Base-by-base conservation (phyloP, 768 basidiomycete genomes). In the Boletus reticuloceps region DNA sequence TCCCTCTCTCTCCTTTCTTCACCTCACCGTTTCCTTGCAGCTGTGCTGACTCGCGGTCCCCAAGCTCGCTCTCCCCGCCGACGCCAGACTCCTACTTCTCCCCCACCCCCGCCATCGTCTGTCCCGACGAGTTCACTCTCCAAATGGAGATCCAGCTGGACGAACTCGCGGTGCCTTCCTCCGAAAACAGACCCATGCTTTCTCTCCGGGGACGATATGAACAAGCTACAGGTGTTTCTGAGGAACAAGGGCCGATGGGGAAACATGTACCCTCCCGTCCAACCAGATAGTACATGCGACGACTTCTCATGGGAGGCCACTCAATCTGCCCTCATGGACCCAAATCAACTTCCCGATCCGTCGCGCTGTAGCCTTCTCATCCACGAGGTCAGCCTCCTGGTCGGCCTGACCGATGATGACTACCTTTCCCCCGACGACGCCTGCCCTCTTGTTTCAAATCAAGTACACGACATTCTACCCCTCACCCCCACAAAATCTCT, bases 301-400 rank as follows among this genome's bases (percentile, higher is more conserved):
- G 53, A 60, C 12, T 53, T 61, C 17, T 53, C 58, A 6, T 64
- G 65, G 60, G 58, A 63, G n/a, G 54, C 49, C 6, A 38, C 58
- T 17, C 56, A 49, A 20, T 37, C 48, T 25, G 38, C 55, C 20
- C 44, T 20, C 20, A 36, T 51, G 19, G 46, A 58, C n/a, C n/a
- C 22, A 10, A 20, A 38, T 29, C 36, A 51, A 6, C 43, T 22
- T 44, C 31, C 19, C n/a, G 64, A 67, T 22, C 31, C 58, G 17
- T 58, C 60, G 2, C 61, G 59, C 37, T 72, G 52, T 27, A 71
- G 71, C 54, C 47, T 60, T 47, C 67, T 71, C 34, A 63, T 71
- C 31, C 63, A 66, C 16, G 71, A 72, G 29, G 67, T 72, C 16
- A 66, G 69, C 49, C 59, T 66, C 38, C 70, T 71, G 42, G 62